Percentiles rank a stretch among this genome's conserved stretches.
phyloP scores from a whole-genome alignment of 2,329 filamentous ascomycete species.

The Xylaria sp. region DNA sequence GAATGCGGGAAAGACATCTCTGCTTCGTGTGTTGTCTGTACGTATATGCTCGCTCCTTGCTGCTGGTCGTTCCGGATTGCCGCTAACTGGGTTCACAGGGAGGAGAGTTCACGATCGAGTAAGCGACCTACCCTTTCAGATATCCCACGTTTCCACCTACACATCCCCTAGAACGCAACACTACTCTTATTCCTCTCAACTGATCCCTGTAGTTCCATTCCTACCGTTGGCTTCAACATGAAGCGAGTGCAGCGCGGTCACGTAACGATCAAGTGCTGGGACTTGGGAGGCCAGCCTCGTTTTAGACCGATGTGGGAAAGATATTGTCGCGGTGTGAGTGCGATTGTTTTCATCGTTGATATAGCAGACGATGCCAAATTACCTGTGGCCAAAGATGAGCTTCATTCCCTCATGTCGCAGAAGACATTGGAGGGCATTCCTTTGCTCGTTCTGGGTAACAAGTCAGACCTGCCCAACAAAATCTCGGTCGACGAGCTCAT shows the following conservation, averaged over 20 bases:
- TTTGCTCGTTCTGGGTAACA: slow-evolving; percentile 93
- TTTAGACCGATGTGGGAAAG: slow-evolving; percentile 99
- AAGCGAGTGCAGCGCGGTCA: slow-evolving; percentile 97
- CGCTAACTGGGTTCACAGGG: slow-evolving; percentile 63
- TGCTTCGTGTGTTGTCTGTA: slow-evolving; percentile 93
- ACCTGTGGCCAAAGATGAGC: slow-evolving; percentile 86
- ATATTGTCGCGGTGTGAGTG: slow-evolving; percentile 96
- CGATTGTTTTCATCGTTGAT: slow-evolving; percentile 98
- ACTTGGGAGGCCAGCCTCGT: slow-evolving; percentile 93
- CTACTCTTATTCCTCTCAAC: slow-evolving; percentile 34
- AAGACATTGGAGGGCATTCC: slow-evolving; percentile 87
- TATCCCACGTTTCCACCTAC: slow-evolving; percentile 1
- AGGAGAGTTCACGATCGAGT: slow-evolving; percentile 98
- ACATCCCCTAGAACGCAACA: slow-evolving; percentile 26
- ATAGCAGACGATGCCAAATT: slow-evolving; percentile 84
- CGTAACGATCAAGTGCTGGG: slow-evolving; percentile 99
- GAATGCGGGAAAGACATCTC: slow-evolving; percentile 96
- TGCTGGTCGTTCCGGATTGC: slow-evolving; percentile 14
- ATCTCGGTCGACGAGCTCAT: slow-evolving; percentile 94
- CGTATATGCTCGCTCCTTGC: slow-evolving; percentile 47
- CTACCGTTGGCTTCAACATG: slow-evolving; percentile 99
- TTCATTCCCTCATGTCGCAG: slow-evolving; percentile 87
- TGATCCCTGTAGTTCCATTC: slow-evolving; percentile 79
- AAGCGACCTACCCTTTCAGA: slow-evolving; percentile 54
- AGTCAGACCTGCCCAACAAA: slow-evolving; percentile 91